A percentile compares a stretch with the other conserved stretches of the same genome.
These are phyloP conservation scores for Quercus variabilis DNA, from an alignment of 306 rosid species.

Conservation along the genomic window DNA sequence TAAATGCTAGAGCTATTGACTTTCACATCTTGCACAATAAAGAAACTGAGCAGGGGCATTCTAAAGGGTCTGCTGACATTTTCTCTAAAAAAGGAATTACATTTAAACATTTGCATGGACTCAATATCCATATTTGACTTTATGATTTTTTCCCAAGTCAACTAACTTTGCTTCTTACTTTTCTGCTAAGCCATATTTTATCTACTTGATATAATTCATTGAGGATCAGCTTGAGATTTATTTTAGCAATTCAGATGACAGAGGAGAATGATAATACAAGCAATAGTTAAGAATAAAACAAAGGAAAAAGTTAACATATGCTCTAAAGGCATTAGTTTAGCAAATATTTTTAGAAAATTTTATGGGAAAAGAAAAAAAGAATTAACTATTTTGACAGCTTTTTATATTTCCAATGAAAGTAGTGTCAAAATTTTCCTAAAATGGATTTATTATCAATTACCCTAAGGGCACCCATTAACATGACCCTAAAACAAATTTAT, in stretches of 20 bases:
- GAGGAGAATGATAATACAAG: not conserved
- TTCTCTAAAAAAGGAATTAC: not conserved
- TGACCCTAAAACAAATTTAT: not conserved
- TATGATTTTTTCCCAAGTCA: not conserved
- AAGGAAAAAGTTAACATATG: too few relatives aligned
- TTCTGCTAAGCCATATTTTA: not conserved
- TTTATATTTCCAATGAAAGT: too few relatives aligned
- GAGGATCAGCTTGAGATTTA: not conserved
- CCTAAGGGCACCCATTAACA: too few relatives aligned
- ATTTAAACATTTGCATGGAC: not conserved
- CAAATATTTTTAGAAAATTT: too few relatives aligned
- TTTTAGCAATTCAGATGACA: not conserved
- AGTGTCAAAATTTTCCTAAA: too few relatives aligned
- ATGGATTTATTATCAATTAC: too few relatives aligned
- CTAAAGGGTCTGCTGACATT: not conserved
- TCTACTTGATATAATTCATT: not conserved
- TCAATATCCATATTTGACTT: constrained; percentile 4
- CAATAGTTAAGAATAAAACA: not conserved
- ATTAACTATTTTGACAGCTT: too few relatives aligned
- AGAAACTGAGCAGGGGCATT: not conserved
- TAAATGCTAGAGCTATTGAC: not conserved
- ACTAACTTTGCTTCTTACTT: not conserved
- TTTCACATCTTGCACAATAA: not conserved
- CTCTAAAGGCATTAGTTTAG: too few relatives aligned
- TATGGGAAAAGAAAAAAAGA: too few relatives aligned